Base-by-base conservation (phyloP, 345 rosid genomes). In the Bruguiera sexangula region DNA sequence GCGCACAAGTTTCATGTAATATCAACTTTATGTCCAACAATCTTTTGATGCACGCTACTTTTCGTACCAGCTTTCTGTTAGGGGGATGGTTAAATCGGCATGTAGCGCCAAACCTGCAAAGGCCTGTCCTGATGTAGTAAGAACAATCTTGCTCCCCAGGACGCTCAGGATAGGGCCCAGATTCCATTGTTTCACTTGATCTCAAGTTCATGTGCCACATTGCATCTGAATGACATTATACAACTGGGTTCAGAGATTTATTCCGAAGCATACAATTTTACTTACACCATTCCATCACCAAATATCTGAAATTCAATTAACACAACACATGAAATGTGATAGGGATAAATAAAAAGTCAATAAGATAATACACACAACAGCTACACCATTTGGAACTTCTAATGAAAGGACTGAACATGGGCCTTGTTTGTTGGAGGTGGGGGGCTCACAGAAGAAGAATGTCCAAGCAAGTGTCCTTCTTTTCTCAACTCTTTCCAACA, bases 91-190 rank as follows among this genome's bases (percentile, higher is more conserved):
- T 84, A 76, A 79, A 86, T 62, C 90, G 85, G 67, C 90, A 86
- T 21, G 84, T 86, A 60, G 87, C 76, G 34, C 90, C 88, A 82
- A 90, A 96, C 83, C 98, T 86, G 79, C 99, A 96, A 64, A 96
- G 95, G 46, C 99, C 99, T 56, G 99, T 96, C 81, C 98, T 82
- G 66, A 96, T 90, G 76, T 96, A 96, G 84, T 89, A 92, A 73
- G 98, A 88, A 80, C 99, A 96, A 81, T 92, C 93, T 4, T 87
- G 96, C 80, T 92, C 98, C 65, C 99, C 99, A 36, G 90, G 89
- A 51, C 93, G 89, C 76, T 90, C 93, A 21, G 99, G 98, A 69
- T 89, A 90, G 15, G 85, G 70, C 68, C 93, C 85, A 31, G 86
- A 36, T 78, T 92, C 98, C 86, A 87, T 80, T 20, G 84, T 66